Evolutionary conservation across 768 basidiomycete species (phyloP).

Genomic region (Suillus ampliporus): DNA sequence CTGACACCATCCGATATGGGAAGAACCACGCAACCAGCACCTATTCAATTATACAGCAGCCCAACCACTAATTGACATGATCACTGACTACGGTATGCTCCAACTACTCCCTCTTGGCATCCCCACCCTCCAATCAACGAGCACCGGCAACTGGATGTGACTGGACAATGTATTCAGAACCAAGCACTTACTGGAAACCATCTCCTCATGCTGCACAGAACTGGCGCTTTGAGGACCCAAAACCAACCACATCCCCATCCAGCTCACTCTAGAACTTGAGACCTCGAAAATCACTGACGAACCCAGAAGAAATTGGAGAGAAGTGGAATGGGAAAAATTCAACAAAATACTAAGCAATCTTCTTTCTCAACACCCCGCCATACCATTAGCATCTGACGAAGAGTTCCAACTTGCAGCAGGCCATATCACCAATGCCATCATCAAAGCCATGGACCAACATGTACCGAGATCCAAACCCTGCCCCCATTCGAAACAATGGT

Average conservation of each 20-base stretch:
- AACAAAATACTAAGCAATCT: not conserved
- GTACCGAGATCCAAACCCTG: slow-evolving; percentile 25
- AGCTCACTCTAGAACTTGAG: not conserved
- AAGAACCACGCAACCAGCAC: slow-evolving; percentile 33
- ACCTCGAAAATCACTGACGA: accelerated
- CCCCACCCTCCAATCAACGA: slow-evolving; percentile 39
- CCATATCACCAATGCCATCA: slow-evolving; percentile 21
- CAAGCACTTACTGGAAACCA: accelerated
- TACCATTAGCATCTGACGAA: not conserved
- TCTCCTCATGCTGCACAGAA: not conserved
- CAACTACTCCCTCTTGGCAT: slow-evolving; percentile 41
- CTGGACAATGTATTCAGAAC: slow-evolving; percentile 22
- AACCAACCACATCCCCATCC: slow-evolving; percentile 25
- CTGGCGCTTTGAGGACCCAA: accelerated
- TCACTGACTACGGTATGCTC: slow-evolving; percentile 32
- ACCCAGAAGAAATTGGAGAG: slow-evolving; percentile 6
- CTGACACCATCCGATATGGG: slow-evolving; percentile 47
- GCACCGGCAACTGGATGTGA: slow-evolving; percentile 34
- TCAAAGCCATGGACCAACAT: slow-evolving; percentile 18
- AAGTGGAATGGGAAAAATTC: slow-evolving; percentile 19
- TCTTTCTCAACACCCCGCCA: not conserved
- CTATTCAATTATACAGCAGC: slow-evolving; percentile 11
- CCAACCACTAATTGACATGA: slow-evolving; percentile 31
- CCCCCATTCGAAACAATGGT: slow-evolving; percentile 41
- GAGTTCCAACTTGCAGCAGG: slow-evolving; percentile 18